Percentiles rank a stretch among this genome's conserved stretches.
phyloP scores from a whole-genome alignment of 2,329 filamentous ascomycete species.

The Nothophaeocryptopus gaeumannii region DNA sequence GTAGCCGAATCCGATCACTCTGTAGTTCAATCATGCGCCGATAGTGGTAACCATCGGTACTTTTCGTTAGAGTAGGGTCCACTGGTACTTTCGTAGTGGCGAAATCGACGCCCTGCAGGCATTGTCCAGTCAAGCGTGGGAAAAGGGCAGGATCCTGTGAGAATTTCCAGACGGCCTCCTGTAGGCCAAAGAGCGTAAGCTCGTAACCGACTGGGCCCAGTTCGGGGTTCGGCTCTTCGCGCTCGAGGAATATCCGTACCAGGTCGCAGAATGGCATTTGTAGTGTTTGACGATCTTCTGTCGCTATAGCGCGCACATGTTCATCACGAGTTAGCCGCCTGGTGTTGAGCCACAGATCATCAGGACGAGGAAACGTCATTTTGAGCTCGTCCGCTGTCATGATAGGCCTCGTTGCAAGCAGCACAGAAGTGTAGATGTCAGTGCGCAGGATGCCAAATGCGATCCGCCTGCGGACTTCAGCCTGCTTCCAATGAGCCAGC shows the following conservation, averaged over 20 bases:
- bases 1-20: constrained; percentile 9
- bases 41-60: background rate
- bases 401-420: constrained; percentile 17
- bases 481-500: constrained; percentile 5
- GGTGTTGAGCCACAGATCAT: constrained; percentile 13
- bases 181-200: constrained; percentile 18
- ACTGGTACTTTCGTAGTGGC: background rate
- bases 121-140: constrained; percentile 10
- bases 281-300: constrained; percentile 8
- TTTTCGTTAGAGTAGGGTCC: background rate
- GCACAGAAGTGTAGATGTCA: constrained; percentile 17
- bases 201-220: constrained; percentile 18
- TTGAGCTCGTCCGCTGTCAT: constrained; percentile 19
- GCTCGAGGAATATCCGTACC: constrained; percentile 17
- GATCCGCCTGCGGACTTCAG: constrained; percentile 10
- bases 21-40: constrained; percentile 7
- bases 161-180: constrained; percentile 20
- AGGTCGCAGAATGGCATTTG: constrained; percentile 21
- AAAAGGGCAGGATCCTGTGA: constrained; percentile 21
- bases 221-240: constrained; percentile 13
- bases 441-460: constrained; percentile 19
- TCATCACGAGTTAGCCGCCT: too few relatives aligned
- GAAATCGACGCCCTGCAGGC: constrained; percentile 1
- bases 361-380: constrained; percentile 14
- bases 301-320: background rate